Evolutionary conservation across 495 filamentous ascomycete species (phyloP), one percentile per base, ranked within the genome.

Genomic region (Hypoxylon fragiforme): DNA sequence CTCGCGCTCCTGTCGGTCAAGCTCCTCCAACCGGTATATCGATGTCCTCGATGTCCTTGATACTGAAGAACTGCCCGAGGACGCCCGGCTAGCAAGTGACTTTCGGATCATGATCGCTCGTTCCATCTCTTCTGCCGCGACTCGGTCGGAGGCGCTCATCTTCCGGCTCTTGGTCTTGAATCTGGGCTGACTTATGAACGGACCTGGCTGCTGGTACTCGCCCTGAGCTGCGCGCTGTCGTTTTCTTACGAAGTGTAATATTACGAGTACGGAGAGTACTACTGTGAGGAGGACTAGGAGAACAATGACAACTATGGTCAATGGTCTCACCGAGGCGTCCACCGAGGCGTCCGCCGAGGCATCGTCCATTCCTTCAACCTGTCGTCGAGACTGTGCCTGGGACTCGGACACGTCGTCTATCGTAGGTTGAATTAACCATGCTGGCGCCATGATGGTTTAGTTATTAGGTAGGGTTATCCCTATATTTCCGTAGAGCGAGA

Each of bases 91-190:
- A 14, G 73, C 73, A 1, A 77, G 59, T 0, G 76, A 79, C 53
- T 79, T 79, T 19, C 73, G 68, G 44, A 79, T 79, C 62, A 79
- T 77, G 38, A 50, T 60, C 7, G 54, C 61, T 13, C 76, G 57
- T 48, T 75, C 69, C 14, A 59, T 45, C 30, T 77, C 75, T 35
- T 76, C 67, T 34, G 70, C 63, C 14, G 60, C 59, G 5, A 41
- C 36, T 31, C 51, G 56, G 6, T 73, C 62, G 7, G 39, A 22
- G 8, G 46, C 30, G 49, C 55, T 71, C 57, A 67, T 44, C 41
- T 64, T 72, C 38, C 50, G 21, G 46, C 42, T n/a, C n/a, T n/a
- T n/a, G n/a, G n/a, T 61, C 26, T 44, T 40, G 9, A 65, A 48
- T n/a, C 64, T 62, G 5, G 47, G 35, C 1, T 32, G 37, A 43